phyloP scores from a whole-genome alignment of 2,329 filamentous ascomycete genomes.

The Coniochaeta pulveracea region DNA sequence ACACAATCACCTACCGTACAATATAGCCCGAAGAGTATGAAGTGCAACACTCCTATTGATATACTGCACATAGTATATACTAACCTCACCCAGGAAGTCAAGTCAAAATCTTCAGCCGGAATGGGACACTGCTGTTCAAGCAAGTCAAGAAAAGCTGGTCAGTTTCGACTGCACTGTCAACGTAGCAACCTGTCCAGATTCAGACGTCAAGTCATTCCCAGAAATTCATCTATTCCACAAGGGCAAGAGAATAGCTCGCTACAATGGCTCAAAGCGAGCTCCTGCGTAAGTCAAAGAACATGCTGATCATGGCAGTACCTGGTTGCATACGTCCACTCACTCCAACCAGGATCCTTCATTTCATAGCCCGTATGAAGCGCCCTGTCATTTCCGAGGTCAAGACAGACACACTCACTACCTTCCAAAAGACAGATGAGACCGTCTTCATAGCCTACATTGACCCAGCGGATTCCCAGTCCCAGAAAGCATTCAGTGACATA shows the following conservation, averaged over 20 bases:
- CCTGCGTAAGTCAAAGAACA: conserved; percentile 9
- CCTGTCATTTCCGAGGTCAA: conserved; percentile 15
- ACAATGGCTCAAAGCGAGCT: conserved; percentile 11
- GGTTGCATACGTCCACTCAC: not conserved
- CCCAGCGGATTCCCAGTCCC: conserved; percentile 9
- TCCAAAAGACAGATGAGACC: conserved; percentile 19
- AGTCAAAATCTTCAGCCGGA: conserved; percentile 11
- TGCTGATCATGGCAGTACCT: not conserved
- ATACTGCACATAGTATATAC: too few relatives aligned
- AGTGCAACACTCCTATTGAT: too few relatives aligned
- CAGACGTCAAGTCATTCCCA: conserved; percentile 9
- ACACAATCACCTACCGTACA: too few relatives aligned
- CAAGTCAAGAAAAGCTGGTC: conserved; percentile 7
- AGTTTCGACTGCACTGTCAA: conserved; percentile 13
- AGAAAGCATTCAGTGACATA: conserved; percentile 12
- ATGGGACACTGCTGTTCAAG: conserved; percentile 9
- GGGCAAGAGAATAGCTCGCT: conserved; percentile 7
- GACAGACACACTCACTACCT: conserved; percentile 11
- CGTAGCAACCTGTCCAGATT: conserved; percentile 7
- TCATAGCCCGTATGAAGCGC: conserved; percentile 14
- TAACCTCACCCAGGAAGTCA: conserved; percentile 7
- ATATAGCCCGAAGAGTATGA: too few relatives aligned
- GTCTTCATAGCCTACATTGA: conserved; percentile 19
- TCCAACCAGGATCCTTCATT: conserved; percentile 13
- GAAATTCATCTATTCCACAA: conserved; percentile 11